Conservation (phyloP, 768 basidiomycete species). For the Paxillus ammoniavirescens region DNA sequence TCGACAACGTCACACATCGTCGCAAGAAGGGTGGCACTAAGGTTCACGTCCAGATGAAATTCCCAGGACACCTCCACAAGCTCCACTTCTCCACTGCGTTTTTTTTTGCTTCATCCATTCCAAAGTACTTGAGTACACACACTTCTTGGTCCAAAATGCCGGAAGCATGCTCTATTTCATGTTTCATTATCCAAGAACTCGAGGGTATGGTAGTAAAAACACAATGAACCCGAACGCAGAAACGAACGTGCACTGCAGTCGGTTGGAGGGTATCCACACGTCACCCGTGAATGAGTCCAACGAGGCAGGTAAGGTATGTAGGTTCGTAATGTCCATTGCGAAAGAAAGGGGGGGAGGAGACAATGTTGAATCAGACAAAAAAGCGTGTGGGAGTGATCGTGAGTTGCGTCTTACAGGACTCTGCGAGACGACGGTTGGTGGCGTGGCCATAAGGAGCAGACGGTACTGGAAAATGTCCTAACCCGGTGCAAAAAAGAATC, state of each 20-base stretch:
- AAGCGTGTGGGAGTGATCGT: not conserved
- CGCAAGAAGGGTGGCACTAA: too few relatives aligned
- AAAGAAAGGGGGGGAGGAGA: slow-evolving; percentile 1
- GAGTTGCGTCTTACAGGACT: not conserved
- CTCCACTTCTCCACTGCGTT: too few relatives aligned
- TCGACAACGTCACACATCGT: too few relatives aligned
- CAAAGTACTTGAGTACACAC: too few relatives aligned
- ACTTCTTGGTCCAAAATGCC: not conserved
- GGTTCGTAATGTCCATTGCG: slow-evolving; percentile 25
- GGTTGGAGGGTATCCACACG: slow-evolving; percentile 2
- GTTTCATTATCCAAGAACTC: slow-evolving; percentile 9
- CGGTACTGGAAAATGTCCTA: not conserved
- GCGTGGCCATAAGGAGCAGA: not conserved
- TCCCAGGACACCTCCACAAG: too few relatives aligned
- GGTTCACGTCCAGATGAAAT: too few relatives aligned
- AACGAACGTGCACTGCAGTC: slow-evolving; percentile 20
- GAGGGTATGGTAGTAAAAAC: slow-evolving; percentile 16
- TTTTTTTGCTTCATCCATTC: too few relatives aligned
- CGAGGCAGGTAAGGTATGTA: slow-evolving; percentile 7
- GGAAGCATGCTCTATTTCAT: not conserved
- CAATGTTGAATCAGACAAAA: slow-evolving; percentile 2
- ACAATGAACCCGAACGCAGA: slow-evolving; percentile 5
- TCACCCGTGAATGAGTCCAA: slow-evolving; percentile 10
- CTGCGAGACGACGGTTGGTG: not conserved
- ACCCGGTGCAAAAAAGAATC: not conserved